Base-by-base conservation (phyloP, 768 basidiomycete genomes). In the Fomitopsis pulvina region DNA sequence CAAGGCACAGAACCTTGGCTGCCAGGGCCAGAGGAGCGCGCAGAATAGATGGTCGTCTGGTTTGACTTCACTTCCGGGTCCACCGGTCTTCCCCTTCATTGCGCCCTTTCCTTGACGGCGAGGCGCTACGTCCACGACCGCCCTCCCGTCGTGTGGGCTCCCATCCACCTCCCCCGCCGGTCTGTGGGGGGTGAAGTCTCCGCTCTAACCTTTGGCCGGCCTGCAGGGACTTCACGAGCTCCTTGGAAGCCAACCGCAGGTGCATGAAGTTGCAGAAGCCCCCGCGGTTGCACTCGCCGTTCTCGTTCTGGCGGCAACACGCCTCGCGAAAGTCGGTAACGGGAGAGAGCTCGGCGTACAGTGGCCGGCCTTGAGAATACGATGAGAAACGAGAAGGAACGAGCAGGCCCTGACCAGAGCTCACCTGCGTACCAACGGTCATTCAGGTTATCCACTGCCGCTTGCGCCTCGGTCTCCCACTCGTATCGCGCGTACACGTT, bases 211-310 rank as follows among this genome's bases (percentile, higher is more conserved):
- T 77, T 64, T 97, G 94, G 12, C 91, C 90, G 39, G 80, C 83
- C 16, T 82, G 79, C 47, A 97, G 71, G 7, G 85, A 81, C 39
- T 78, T 79, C 2, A 91, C 87, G 11, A 96, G 78, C 10, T 90
- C 83, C 62, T 86, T 83, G 26, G 92, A 88, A 4, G 94, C 89
- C 20, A 92, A 76, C 12, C 91, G 83, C 28, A 97, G 74, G 71
- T 97, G 94, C 92, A 97, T 96, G 64, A 99, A 99, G 68, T 99
- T 98, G 70, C 95, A 98, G 72, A 96, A 97, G 2, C 93, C 93
- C 26, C 95, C 96, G 38, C 96, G 85, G 61, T 95, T 95, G 68
- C 96, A 99, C 68, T 95, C 91, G 7, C 96, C 96, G 59, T 97
- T 88, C 66, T 99, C 96, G 60, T 99, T 98, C 68, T 99, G 96